Conservation (phyloP, 345 rosid species). For the Bruguiera sexangula region DNA sequence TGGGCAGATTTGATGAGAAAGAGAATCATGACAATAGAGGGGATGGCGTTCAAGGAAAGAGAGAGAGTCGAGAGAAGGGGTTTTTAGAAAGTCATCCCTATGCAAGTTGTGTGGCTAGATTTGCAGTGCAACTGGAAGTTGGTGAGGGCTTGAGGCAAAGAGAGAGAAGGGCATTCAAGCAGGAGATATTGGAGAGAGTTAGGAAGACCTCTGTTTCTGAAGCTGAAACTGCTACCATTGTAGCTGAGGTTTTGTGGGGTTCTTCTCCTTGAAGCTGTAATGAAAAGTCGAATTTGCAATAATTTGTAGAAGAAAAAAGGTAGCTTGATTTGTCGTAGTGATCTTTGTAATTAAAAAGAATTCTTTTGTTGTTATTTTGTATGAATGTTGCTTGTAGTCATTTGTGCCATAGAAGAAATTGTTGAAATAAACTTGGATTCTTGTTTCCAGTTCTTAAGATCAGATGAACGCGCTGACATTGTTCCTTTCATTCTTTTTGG, state of each 20-base stretch:
- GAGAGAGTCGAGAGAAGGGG: conserved; percentile 20
- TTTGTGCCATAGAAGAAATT: too few relatives aligned
- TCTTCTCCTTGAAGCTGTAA: conserved; percentile 49
- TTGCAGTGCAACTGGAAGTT: conserved; percentile 68
- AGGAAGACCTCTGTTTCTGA: conserved; percentile 45
- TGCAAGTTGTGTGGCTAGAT: conserved; percentile 66
- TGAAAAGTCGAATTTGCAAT: not conserved
- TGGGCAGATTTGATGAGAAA: conserved; percentile 26
- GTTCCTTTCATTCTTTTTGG: too few relatives aligned
- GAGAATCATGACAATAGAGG: not conserved
- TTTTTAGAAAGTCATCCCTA: conserved; percentile 52
- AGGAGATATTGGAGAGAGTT: conserved; percentile 43
- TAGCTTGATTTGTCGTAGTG: not conserved
- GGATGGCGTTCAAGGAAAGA: conserved; percentile 7
- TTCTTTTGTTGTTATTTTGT: too few relatives aligned
- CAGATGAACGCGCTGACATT: too few relatives aligned
- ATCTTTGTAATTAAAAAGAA: too few relatives aligned
- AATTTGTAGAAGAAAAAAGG: not conserved
- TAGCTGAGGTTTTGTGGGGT: conserved; percentile 79
- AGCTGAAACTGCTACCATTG: conserved; percentile 64
- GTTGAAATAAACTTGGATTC: too few relatives aligned
- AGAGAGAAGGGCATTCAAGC: conserved; percentile 65
- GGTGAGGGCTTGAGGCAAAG: conserved; percentile 74
- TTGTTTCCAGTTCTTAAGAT: too few relatives aligned
- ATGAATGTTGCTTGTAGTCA: too few relatives aligned